Percentiles rank a stretch among this genome's conserved stretches.
These are phyloP conservation scores for Cordyceps javanica DNA, from an alignment of 2,329 filamentous ascomycete species.

Conservation along the genomic window DNA sequence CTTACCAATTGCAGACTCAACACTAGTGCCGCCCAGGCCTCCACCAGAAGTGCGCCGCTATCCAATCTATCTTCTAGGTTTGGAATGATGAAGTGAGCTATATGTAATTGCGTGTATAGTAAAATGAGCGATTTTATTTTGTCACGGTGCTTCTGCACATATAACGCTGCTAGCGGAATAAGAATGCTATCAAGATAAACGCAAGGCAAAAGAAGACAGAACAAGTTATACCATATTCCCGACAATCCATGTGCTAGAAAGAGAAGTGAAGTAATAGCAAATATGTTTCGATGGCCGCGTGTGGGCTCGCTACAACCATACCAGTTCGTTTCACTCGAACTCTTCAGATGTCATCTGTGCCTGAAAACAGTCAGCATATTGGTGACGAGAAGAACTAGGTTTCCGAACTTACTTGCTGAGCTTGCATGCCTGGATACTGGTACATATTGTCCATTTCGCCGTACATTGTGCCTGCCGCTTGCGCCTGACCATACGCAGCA, in stretches of 20 bases:
- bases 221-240: neutral
- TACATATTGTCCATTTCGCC: slow-evolving; percentile 81
- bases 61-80: slow-evolving; percentile 70
- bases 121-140: slow-evolving; percentile 10
- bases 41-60: slow-evolving; percentile 57
- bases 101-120: neutral
- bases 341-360: slow-evolving; percentile 40
- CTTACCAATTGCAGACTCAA: slow-evolving; percentile 50
- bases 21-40: slow-evolving; percentile 48
- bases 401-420: slow-evolving; percentile 64
- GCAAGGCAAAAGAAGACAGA: neutral
- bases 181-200: neutral
- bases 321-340: slow-evolving; percentile 31
- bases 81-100: slow-evolving; percentile 50
- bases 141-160: neutral
- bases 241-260: neutral
- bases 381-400: neutral
- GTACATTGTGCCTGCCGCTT: slow-evolving; percentile 64
- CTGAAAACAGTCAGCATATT: slow-evolving; percentile 23
- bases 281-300: neutral
- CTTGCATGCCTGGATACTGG: slow-evolving; percentile 69
- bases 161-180: neutral
- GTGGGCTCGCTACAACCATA: neutral
- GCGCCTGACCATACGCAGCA: slow-evolving; percentile 69
- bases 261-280: neutral